These are phyloP conservation scores for Apiotrichum montevideense DNA, from an alignment of 1,284 basidiomycete genomes.

Conservation along the genomic window DNA sequence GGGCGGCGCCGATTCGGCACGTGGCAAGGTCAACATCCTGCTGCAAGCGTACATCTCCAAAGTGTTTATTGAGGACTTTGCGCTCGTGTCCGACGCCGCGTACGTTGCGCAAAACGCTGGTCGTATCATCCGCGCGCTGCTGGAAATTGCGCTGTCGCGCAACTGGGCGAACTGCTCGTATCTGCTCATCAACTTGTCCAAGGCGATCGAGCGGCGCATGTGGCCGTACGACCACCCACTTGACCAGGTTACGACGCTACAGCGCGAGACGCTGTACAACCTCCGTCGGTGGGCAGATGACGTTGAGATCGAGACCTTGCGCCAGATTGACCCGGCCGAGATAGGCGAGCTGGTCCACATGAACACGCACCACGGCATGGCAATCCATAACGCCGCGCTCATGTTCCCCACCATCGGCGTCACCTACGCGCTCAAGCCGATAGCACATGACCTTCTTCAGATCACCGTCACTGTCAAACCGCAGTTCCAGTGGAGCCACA, in stretches of 20 bases:
- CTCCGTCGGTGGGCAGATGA: slow-evolving; percentile 80
- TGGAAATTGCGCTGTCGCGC: slow-evolving; percentile 87
- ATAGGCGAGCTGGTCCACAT: slow-evolving; percentile 78
- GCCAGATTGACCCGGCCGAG: slow-evolving; percentile 64
- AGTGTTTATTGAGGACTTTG: slow-evolving; percentile 83
- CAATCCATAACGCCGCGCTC: slow-evolving; percentile 71
- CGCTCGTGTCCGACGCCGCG: slow-evolving; percentile 88
- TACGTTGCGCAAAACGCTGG: slow-evolving; percentile 91
- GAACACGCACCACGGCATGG: slow-evolving; percentile 77
- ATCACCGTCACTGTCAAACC: slow-evolving; percentile 63
- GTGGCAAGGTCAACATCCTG: slow-evolving; percentile 93
- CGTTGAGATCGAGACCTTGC: slow-evolving; percentile 69
- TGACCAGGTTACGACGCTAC: slow-evolving; percentile 66
- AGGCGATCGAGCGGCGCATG: slow-evolving; percentile 82
- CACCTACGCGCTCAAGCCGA: slow-evolving; percentile 65
- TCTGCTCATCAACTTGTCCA: slow-evolving; percentile 85
- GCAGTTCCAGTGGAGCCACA: slow-evolving; percentile 77
- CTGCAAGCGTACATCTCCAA: slow-evolving; percentile 86
- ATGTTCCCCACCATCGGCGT: slow-evolving; percentile 78
- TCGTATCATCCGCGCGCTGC: slow-evolving; percentile 84
- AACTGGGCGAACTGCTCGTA: slow-evolving; percentile 81
- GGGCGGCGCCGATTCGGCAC: slow-evolving; percentile 69
- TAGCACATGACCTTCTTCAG: slow-evolving; percentile 76
- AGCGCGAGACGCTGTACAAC: slow-evolving; percentile 71
- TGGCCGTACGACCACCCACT: slow-evolving; percentile 97